Evolutionary conservation across 2,329 filamentous ascomycete species (phyloP), one percentile per base, ranked within the genome.

Genomic region (Endoconidiophora laricicola): DNA sequence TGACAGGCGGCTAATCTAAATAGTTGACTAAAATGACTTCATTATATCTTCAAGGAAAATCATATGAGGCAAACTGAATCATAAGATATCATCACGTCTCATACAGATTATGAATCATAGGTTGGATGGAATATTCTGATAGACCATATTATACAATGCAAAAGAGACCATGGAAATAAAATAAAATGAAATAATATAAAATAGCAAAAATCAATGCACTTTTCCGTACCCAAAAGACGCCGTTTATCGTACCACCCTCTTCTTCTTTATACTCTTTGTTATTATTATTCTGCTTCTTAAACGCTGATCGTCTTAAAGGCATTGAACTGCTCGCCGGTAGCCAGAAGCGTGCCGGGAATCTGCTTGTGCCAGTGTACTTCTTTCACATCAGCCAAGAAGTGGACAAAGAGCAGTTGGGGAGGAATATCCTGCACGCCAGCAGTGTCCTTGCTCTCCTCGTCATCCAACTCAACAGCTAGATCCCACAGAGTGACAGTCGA

Each of bases 311-410:
- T 88, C 63, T 83, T 80, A 66, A 88, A 85, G 45, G 87, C 79
- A 60, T 82, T 85, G 66, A 98, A 95, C 65, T 81, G 81, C 60
- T 87, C 83, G 7, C 91, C 91, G 0, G 91, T 98, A 2, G 86
- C 87, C 66, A 96, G 81, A 54, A 96, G 68, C 33, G 79, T 80
- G 26, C 91, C 91, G 0, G 86, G 84, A 62, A 96, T 94, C 69
- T 98, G 91, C 33, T 83, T 84, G 68, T 96, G 90, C 90, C 91
- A 98, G 68, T 98, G 91, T 37, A 88, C 69, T 67, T 98, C 91
- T 75, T 95, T 96, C 51, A 87, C 87, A 58, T 86, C 81, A 60
- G 93, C 83, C 70, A 93, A 86, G 63, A 94, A 95, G 67, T 98
- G 91, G 60, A 95, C 87, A 65, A 98, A 98, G 56, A 98, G 70